Percentiles rank a stretch among this genome's conserved stretches.
Conservation (phyloP, 164 flowering plant species). For the Sextonia rubra region DNA sequence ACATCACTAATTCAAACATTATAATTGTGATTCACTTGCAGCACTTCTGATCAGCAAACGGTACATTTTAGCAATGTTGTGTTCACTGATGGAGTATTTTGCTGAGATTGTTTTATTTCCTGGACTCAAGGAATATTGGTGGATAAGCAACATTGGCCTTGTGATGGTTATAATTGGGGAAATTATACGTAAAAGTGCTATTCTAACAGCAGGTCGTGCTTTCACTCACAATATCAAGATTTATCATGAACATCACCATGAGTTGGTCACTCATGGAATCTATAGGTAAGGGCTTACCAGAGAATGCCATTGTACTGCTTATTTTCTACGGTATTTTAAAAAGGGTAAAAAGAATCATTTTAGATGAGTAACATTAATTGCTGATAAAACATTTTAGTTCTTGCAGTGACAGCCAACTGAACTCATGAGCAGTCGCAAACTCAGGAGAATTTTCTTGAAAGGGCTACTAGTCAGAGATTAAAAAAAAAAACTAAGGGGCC, state of each 20-base stretch:
- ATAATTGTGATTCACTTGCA: conserved; percentile 9
- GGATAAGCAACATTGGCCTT: conserved; percentile 73
- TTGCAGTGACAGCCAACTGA: not conserved
- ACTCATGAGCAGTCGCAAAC: not conserved
- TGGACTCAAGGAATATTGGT: conserved; percentile 68
- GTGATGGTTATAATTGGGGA: conserved; percentile 77
- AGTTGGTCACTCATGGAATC: conserved; percentile 70
- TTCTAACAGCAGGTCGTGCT: conserved; percentile 77
- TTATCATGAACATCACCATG: conserved; percentile 54
- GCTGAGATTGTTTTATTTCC: conserved; percentile 58
- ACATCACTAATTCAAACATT: not conserved
- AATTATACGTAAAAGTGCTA: conserved; percentile 66
- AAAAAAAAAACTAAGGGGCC: too few relatives aligned
- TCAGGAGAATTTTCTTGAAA: too few relatives aligned
- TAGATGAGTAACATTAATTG: too few relatives aligned
- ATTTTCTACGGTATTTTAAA: too few relatives aligned
- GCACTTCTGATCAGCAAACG: conserved; percentile 76
- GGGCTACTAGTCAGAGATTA: too few relatives aligned
- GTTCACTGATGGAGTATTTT: conserved; percentile 62
- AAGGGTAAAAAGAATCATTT: not conserved
- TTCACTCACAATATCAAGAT: conserved; percentile 80
- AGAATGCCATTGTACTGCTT: not conserved
- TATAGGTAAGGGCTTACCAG: conserved; percentile 31
- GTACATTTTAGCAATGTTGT: conserved; percentile 70
- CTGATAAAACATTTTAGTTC: too few relatives aligned